Conservation (phyloP, 2,329 filamentous ascomycete species). For the Ascosphaera pollenicola region DNA sequence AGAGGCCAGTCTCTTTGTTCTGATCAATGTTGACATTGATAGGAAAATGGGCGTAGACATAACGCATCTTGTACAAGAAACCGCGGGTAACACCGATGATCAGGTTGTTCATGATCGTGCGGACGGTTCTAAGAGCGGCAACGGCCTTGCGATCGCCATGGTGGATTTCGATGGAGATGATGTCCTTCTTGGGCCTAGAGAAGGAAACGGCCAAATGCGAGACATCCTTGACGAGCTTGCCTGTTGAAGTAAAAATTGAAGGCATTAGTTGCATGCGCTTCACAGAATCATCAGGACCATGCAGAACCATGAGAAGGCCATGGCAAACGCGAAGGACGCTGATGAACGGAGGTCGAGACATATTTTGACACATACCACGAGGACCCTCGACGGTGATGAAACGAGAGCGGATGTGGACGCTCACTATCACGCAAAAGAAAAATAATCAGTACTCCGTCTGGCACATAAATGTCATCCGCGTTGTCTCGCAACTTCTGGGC, state of each 20-base stretch:
- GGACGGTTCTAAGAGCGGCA: constrained; percentile 92
- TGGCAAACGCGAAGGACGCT: background rate
- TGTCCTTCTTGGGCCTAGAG: constrained; percentile 60
- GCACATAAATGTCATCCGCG: constrained; percentile 5
- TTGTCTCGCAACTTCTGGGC: background rate
- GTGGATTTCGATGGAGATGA: constrained; percentile 96
- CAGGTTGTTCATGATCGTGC: constrained; percentile 96
- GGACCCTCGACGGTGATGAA: constrained; percentile 93
- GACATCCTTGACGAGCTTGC: constrained; percentile 94
- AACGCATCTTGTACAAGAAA: constrained; percentile 99
- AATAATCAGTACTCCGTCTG: constrained; percentile 9
- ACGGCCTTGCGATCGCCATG: constrained; percentile 96
- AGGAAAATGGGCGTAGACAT: constrained; percentile 99
- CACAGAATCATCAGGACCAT: constrained; percentile 3
- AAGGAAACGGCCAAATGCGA: constrained; percentile 94
- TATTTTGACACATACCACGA: constrained; percentile 39
- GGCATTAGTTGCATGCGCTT: constrained; percentile 6
- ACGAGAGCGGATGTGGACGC: constrained; percentile 92
- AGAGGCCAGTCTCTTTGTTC: constrained; percentile 72
- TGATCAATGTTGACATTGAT: constrained; percentile 99
- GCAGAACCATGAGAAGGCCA: background rate
- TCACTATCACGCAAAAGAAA: constrained; percentile 41
- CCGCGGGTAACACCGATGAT: constrained; percentile 97
- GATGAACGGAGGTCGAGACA: too few species aligned
- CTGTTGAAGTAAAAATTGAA: constrained; percentile 20